phyloP scores from a whole-genome alignment of 2,329 filamentous ascomycete species.

The Lachnum nothofagi region DNA sequence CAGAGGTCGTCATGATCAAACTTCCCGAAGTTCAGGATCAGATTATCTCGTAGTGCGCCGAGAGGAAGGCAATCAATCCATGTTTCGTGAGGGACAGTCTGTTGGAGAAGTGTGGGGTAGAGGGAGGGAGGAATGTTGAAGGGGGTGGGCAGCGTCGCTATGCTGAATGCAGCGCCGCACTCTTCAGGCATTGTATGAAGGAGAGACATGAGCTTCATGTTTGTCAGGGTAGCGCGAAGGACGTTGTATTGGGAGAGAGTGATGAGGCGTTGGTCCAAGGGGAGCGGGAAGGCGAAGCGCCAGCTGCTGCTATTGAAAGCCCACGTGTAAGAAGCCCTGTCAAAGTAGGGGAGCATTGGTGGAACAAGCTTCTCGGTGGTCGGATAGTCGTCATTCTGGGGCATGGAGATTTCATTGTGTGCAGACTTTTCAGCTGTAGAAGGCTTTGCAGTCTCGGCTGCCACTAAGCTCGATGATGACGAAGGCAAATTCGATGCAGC shows the following conservation, averaged over 20 bases:
- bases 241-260: conserved; percentile 15
- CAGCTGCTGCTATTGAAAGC: not conserved
- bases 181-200: conserved; percentile 1
- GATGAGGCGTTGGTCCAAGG: conserved; percentile 13
- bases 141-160: not conserved
- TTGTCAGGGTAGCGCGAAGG: conserved; percentile 13
- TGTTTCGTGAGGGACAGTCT: conserved; percentile 3
- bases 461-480: too few species aligned
- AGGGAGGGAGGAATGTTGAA: conserved; percentile 8
- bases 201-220: conserved; percentile 14
- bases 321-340: not conserved
- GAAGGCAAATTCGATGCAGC: not conserved
- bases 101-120: conserved; percentile 13
- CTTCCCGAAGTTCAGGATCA: conserved; percentile 6
- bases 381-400: not conserved
- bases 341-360: conserved; percentile 1
- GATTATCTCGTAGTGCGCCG: conserved; percentile 12
- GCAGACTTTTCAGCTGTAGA: not conserved
- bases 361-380: conserved; percentile 2
- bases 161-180: conserved; percentile 4
- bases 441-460: too few species aligned
- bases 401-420: not conserved
- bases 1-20: conserved; percentile 12
- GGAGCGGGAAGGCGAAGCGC: conserved; percentile 7
- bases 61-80: conserved; percentile 17